Conservation (phyloP, 495 filamentous ascomycete genomes). For the Penicillium lividum region DNA sequence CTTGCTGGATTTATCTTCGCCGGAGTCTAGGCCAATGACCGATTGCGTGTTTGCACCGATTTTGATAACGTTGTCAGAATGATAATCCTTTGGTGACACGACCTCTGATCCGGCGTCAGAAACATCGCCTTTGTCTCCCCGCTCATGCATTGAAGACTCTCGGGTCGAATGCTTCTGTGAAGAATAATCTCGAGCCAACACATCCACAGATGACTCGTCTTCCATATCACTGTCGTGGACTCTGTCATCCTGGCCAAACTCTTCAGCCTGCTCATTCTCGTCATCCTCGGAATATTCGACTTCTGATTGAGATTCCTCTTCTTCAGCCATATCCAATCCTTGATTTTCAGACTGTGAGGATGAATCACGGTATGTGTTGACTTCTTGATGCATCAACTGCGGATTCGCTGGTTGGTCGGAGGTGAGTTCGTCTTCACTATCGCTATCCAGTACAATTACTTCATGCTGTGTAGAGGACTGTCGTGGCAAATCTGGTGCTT, state of each 20-base stretch:
- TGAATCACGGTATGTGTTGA: not conserved
- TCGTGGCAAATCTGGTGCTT: slow-evolving; percentile 6
- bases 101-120: not conserved
- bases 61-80: not conserved
- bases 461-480: slow-evolving; percentile 25
- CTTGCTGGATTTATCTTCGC: slow-evolving; percentile 2
- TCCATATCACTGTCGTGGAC: slow-evolving; percentile 22
- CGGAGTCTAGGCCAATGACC: slow-evolving; percentile 7
- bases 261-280: slow-evolving; percentile 10
- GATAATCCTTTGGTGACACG: not conserved
- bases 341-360: slow-evolving; percentile 3
- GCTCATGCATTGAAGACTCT: slow-evolving; percentile 9
- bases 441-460: slow-evolving; percentile 46
- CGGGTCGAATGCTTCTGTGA: not conserved
- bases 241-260: slow-evolving; percentile 14
- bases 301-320: slow-evolving; percentile 7
- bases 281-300: slow-evolving; percentile 9
- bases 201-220: slow-evolving; percentile 21
- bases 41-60: not conserved
- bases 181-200: slow-evolving; percentile 11
- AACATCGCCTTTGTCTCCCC: slow-evolving; percentile 1
- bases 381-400: slow-evolving; percentile 1
- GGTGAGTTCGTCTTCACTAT: slow-evolving; percentile 43
- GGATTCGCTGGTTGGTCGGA: slow-evolving; percentile 9
- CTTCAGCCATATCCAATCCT: slow-evolving; percentile 7